These are phyloP conservation scores for Fusarium sp. DNA, from an alignment of 2,329 filamentous ascomycete genomes.

Conservation along the genomic window DNA sequence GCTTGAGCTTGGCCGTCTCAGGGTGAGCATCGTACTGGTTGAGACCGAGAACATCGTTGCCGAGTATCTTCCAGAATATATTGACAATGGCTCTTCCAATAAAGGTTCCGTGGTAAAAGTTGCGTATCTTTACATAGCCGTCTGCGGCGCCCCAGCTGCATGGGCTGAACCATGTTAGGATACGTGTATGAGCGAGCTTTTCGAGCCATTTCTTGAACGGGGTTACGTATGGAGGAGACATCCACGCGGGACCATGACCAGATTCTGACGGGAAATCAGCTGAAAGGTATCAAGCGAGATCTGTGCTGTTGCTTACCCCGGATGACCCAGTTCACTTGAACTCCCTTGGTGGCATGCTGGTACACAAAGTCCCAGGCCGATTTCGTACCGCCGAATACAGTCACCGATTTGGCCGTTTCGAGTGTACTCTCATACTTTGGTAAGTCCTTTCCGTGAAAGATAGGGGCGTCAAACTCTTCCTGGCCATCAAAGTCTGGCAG, in stretches of 20 bases:
- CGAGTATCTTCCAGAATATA: constrained; percentile 55
- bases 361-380: constrained; percentile 73
- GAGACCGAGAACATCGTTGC: constrained; percentile 54
- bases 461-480: constrained; percentile 54
- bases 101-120: constrained; percentile 60
- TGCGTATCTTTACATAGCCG: constrained; percentile 58
- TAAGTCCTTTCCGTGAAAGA: constrained; percentile 63
- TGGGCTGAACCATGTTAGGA: constrained; percentile 72
- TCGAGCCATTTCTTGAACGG: constrained; percentile 69
- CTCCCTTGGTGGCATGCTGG: constrained; percentile 63
- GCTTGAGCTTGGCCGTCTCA: constrained; percentile 52
- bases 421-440: constrained; percentile 52
- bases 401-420: constrained; percentile 54
- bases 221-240: constrained; percentile 67
- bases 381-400: constrained; percentile 70
- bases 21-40: constrained; percentile 57
- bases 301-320: constrained; percentile 50
- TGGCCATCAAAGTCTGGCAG: constrained; percentile 58
- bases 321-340: constrained; percentile 68
- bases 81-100: constrained; percentile 59
- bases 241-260: constrained; percentile 65
- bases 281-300: constrained; percentile 2
- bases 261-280: constrained; percentile 33
- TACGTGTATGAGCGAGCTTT: constrained; percentile 61
- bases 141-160: constrained; percentile 70